Base-by-base conservation (phyloP, 345 rosid species). In the Gossypium stocksii region DNA sequence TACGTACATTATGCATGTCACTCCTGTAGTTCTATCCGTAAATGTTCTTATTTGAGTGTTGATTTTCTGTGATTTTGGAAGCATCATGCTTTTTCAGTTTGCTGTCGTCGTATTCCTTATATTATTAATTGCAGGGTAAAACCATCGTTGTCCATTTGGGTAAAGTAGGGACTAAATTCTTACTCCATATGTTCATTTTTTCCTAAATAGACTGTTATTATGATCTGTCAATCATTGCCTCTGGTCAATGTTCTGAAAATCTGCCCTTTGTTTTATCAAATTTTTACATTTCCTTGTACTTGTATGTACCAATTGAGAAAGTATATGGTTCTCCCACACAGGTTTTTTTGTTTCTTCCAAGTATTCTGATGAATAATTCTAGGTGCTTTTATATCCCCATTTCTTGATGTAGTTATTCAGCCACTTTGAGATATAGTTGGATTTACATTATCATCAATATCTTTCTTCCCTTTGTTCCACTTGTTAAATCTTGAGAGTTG, bases 401-500 rank as follows among this genome's bases (percentile, higher is more conserved):
- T 19, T 56, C 20, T n/a, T 22, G 17, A 43, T 53, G 34, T 44
- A 22, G 43, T 25, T 52, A 74, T 72, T 54, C 54, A 49, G 70
- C 62, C 58, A 6, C 54, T 45, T 71, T 43, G 73, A 25, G 25
- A 70, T 60, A 34, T 85, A 29, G 59, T 64, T 74, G 51, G 74
- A 49, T 71, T 57, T 77, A 19, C 52, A 46, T 68, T 38, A 52
- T 74, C 34, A 34, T 74, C 38, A 20, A 57, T 67, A 29, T 45
- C 41, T 70, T 60, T 70, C 56, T 75, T 52, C 68, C 72, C 5
- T 70, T 22, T 72, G 7, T 22, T 81, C 77, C 78, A 74, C 69
- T 76, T 77, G 59, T 71, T 54, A 66, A 73, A 80, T 70, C 78
- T 66, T 41, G 74, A 60, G 71, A 75, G 75, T 73, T 77, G 86